Evolutionary conservation across 2,329 filamentous ascomycete genomes (phyloP).

Genomic region (Calonectria hawksworthii): DNA sequence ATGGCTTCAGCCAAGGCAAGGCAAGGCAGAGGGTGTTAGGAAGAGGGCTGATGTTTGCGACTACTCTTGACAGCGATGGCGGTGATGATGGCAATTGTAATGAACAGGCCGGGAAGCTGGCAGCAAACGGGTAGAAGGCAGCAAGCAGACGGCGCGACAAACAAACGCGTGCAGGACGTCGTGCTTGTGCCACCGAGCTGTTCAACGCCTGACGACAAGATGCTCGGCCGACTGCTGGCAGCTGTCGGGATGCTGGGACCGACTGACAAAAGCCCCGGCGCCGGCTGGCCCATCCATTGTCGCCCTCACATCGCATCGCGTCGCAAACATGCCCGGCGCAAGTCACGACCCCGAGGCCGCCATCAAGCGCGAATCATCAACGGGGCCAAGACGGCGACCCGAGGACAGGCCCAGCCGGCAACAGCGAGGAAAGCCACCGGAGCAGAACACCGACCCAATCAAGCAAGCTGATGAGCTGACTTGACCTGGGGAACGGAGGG

Average conservation of each 20-base stretch:
- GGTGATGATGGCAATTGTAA: slow-evolving; percentile 11
- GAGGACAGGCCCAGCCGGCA: background rate
- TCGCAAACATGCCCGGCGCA: slow-evolving; percentile 26
- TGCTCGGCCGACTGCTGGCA: slow-evolving; percentile 16
- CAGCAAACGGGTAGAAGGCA: background rate
- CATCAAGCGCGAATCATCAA: slow-evolving; percentile 32
- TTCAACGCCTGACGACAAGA: slow-evolving; percentile 8
- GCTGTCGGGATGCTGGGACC: slow-evolving; percentile 16
- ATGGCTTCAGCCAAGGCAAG: slow-evolving; percentile 1
- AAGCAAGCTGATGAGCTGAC: background rate
- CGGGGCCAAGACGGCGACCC: slow-evolving; percentile 22
- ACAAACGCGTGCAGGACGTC: slow-evolving; percentile 25
- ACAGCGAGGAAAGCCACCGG: background rate
- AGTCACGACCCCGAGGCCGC: slow-evolving; percentile 30
- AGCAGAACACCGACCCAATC: slow-evolving; percentile 22
- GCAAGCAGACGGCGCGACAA: slow-evolving; percentile 12
- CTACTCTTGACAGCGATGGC: slow-evolving; percentile 21
- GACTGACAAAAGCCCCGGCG: slow-evolving; percentile 8
- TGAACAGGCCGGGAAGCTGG: background rate
- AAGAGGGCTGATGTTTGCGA: slow-evolving; percentile 1
- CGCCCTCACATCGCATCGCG: slow-evolving; percentile 17
- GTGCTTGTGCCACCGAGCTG: slow-evolving; percentile 18
- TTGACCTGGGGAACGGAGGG: background rate
- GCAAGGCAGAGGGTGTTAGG: background rate
- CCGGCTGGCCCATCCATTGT: background rate